These are phyloP conservation scores for Agapanthus africanus DNA, from an alignment of 106 monocot species.

Conservation along the genomic window DNA sequence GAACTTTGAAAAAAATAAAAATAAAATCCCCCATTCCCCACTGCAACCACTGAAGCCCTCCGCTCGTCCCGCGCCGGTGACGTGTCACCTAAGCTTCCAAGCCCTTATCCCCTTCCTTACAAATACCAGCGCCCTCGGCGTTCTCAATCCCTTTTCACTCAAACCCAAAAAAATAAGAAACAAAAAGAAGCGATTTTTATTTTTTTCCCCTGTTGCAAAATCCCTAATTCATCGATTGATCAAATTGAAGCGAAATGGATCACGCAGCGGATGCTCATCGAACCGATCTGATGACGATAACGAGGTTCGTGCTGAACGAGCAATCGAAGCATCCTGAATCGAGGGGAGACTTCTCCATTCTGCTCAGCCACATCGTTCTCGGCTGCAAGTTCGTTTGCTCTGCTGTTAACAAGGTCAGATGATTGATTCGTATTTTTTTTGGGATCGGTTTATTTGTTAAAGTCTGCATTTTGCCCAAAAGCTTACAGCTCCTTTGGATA, in stretches of 20 bases:
- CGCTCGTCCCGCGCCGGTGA: not conserved
- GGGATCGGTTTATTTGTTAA: no score
- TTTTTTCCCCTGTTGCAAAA: no score
- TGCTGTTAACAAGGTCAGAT: constrained; percentile 79
- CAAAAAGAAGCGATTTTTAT: not conserved
- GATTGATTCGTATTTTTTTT: no score
- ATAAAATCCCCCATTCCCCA: no score
- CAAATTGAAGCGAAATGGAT: constrained; percentile 37
- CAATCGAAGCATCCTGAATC: constrained; percentile 69
- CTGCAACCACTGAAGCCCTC: not conserved
- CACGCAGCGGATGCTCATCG: constrained; percentile 67
- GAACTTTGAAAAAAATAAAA: no score
- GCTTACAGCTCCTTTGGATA: no score
- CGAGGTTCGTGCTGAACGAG: constrained; percentile 86
- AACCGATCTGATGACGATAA: constrained; percentile 96
- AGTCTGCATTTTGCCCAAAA: no score
- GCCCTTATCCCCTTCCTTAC: constrained; percentile 4
- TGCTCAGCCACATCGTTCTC: constrained; percentile 93
- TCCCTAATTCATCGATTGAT: not conserved
- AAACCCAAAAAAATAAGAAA: no score
- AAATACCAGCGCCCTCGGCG: not conserved
- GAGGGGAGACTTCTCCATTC: constrained; percentile 80
- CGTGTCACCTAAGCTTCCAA: constrained; percentile 8
- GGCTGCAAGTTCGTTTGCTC: constrained; percentile 99
- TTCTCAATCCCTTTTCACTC: not conserved